A percentile compares a stretch with the other conserved stretches of the same genome.
Conservation (phyloP, 441 rosid genomes). For the Cnidoscolus chayamansa region DNA sequence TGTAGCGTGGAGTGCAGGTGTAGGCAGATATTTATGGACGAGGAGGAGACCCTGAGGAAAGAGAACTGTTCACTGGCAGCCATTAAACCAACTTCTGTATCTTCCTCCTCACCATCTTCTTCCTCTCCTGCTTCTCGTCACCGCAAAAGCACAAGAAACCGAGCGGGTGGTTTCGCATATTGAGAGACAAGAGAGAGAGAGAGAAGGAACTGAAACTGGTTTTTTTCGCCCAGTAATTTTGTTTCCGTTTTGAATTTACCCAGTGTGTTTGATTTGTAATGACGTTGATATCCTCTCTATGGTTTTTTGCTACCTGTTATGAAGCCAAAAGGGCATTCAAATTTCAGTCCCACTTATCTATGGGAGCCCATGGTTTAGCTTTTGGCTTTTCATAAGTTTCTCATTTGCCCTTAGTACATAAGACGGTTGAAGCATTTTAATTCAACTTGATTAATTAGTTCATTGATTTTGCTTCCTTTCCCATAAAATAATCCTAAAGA, state of each 20-base stretch:
- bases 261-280: constrained; percentile 31
- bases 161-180: constrained; percentile 56
- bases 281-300: constrained; percentile 21
- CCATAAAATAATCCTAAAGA: too few species aligned
- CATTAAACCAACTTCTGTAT: constrained; percentile 27
- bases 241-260: constrained; percentile 19
- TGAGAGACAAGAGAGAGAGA: constrained; percentile 15
- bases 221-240: background rate
- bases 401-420: too few species aligned
- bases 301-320: constrained; percentile 19
- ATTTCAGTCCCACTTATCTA: background rate
- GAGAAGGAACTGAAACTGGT: background rate
- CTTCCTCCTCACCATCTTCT: constrained; percentile 28
- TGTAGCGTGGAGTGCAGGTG: constrained; percentile 91
- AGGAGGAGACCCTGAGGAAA: constrained; percentile 48
- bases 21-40: constrained; percentile 77
- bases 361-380: too few species aligned
- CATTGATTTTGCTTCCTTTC: too few species aligned
- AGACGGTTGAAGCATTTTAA: too few species aligned
- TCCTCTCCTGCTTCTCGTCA: constrained; percentile 33
- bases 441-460: too few species aligned
- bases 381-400: too few species aligned
- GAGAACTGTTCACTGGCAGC: constrained; percentile 52
- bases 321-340: constrained; percentile 17
- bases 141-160: constrained; percentile 47